phyloP scores from a whole-genome alignment of 2,329 filamentous ascomycete species.

The Epicoccum nigrum region DNA sequence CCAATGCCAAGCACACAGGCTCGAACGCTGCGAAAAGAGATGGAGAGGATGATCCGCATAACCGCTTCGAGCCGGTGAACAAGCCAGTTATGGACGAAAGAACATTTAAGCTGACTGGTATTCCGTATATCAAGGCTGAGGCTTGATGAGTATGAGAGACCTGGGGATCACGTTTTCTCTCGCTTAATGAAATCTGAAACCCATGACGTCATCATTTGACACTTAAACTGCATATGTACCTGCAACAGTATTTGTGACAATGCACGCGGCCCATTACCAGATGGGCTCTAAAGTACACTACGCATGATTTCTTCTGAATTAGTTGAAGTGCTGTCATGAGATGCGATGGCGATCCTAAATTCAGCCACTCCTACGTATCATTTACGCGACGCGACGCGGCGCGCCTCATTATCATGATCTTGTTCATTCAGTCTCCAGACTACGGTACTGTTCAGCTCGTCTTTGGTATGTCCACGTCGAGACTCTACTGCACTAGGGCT shows the following conservation, averaged over 20 bases:
- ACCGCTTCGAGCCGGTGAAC: slow-evolving; percentile 48
- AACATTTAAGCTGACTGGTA: slow-evolving; percentile 55
- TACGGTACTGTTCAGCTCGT: too few species aligned
- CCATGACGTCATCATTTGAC: neutral
- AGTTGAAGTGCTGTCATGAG: too few species aligned
- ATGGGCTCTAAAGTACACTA: neutral
- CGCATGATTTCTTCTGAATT: too few species aligned
- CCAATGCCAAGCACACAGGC: slow-evolving; percentile 43
- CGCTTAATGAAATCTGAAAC: neutral
- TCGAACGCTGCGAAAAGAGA: slow-evolving; percentile 41
- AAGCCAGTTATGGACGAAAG: slow-evolving; percentile 51
- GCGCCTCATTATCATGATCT: too few species aligned
- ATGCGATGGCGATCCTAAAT: too few species aligned
- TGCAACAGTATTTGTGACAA: neutral
- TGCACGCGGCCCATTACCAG: neutral
- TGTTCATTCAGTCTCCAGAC: too few species aligned
- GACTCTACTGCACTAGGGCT: too few species aligned
- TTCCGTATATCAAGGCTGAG: slow-evolving; percentile 51
- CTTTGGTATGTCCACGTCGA: too few species aligned
- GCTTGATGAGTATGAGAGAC: neutral
- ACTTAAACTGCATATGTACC: too few species aligned
- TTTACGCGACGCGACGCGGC: too few species aligned
- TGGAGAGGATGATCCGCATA: slow-evolving; percentile 41
- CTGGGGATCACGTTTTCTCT: neutral
- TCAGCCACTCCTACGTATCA: too few species aligned